A percentile compares a stretch with the other conserved stretches of the same genome.
phyloP scores from a whole-genome alignment of 2,329 filamentous ascomycete genomes.

The Xylariaceae sp. region DNA sequence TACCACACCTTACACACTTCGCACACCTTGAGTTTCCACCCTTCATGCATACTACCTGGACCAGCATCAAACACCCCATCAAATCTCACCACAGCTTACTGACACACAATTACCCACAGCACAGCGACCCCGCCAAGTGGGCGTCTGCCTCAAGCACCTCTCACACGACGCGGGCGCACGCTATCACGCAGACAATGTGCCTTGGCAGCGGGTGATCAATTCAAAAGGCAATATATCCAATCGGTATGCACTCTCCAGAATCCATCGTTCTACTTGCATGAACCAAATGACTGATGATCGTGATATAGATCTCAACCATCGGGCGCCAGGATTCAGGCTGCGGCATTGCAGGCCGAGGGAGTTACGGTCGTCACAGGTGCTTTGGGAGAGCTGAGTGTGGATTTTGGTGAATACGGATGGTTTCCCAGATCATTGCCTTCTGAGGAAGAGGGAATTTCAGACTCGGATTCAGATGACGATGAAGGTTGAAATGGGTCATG shows the following conservation, averaged over 20 bases:
- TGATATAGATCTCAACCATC: constrained; percentile 43
- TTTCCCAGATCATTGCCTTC: constrained; percentile 51
- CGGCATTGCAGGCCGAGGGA: constrained; percentile 47
- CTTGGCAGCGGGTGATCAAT: constrained; percentile 93
- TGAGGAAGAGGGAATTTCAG: constrained; percentile 19
- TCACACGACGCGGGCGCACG: constrained; percentile 47
- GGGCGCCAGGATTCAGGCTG: constrained; percentile 47
- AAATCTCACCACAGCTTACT: not conserved
- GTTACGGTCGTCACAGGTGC: constrained; percentile 46
- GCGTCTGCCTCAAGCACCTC: constrained; percentile 84
- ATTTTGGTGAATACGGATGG: constrained; percentile 52
- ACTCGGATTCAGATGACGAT: constrained; percentile 28
- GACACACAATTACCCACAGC: constrained; percentile 40
- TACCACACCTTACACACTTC: not conserved
- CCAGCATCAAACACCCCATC: not conserved
- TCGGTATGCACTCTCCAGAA: constrained; percentile 47
- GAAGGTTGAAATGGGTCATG: constrained; percentile 10
- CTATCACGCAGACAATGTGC: constrained; percentile 76
- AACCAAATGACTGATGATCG: not conserved
- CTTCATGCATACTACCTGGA: not conserved
- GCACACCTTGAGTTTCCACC: not conserved
- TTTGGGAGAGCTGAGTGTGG: constrained; percentile 49
- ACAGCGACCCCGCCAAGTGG: constrained; percentile 77
- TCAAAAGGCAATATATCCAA: constrained; percentile 81
- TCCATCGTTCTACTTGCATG: not conserved